These are phyloP conservation scores for Phialophora verrucosa DNA, from an alignment of 2,329 filamentous ascomycete genomes.

Conservation along the genomic window DNA sequence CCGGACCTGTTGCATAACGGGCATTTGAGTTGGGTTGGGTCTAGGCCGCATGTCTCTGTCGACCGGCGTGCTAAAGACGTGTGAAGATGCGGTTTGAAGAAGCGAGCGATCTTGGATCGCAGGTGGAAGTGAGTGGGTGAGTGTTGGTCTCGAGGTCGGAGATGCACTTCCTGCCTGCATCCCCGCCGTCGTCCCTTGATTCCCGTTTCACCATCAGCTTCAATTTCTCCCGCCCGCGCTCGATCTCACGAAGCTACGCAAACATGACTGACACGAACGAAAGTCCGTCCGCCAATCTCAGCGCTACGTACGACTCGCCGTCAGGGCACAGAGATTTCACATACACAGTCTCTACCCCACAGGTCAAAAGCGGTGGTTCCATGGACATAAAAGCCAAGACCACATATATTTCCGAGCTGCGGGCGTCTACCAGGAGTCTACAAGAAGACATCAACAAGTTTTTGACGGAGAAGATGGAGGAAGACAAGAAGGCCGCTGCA, in stretches of 20 bases:
- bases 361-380: not conserved
- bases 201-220: not conserved
- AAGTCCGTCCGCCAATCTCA: conserved; percentile 16
- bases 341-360: conserved; percentile 16
- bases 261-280: conserved; percentile 7
- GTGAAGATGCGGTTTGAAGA: not conserved
- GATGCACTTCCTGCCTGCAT: not conserved
- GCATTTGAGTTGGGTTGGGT: not conserved
- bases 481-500: conserved; percentile 56
- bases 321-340: conserved; percentile 24
- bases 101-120: not conserved
- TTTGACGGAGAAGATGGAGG: conserved; percentile 66
- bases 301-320: conserved; percentile 29
- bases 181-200: not conserved
- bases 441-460: conserved; percentile 65
- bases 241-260: not conserved
- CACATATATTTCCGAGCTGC: conserved; percentile 60
- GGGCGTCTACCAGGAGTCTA: conserved; percentile 55
- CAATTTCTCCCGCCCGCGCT: not conserved
- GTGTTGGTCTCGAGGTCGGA: not conserved
- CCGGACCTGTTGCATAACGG: conserved; percentile 1
- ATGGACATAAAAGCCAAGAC: conserved; percentile 50
- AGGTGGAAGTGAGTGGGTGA: not conserved
- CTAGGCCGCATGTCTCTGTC: not conserved
- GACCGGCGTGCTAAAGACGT: not conserved